phyloP scores from a whole-genome alignment of 495 filamentous ascomycete species.

The Neurospora sp. region DNA sequence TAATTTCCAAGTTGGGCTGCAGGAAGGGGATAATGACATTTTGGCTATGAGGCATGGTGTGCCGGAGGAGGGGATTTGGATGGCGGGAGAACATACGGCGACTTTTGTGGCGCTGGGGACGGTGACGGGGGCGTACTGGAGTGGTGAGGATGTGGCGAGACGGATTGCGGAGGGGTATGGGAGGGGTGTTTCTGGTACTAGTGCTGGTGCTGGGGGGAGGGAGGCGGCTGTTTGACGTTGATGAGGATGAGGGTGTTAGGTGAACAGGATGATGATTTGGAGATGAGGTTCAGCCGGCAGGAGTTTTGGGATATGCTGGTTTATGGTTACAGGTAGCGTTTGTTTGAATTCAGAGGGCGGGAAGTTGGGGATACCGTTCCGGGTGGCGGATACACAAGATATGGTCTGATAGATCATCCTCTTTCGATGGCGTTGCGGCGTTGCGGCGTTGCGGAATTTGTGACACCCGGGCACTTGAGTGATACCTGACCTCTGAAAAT shows the following conservation, averaged over 20 bases:
- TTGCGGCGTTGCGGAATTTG: neutral
- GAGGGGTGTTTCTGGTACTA: neutral
- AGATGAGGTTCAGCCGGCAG: neutral
- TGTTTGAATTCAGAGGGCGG: neutral
- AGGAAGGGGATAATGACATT: conserved; percentile 64
- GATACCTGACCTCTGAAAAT: neutral
- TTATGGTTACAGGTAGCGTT: neutral
- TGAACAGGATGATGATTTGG: neutral
- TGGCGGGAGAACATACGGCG: conserved; percentile 90
- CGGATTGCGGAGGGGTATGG: conserved; percentile 42
- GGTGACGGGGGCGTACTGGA: conserved; percentile 85
- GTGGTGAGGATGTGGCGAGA: conserved; percentile 67
- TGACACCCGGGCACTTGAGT: neutral
- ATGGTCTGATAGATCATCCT: neutral
- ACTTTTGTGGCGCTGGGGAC: conserved; percentile 85
- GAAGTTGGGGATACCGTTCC: neutral
- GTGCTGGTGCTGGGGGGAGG: neutral
- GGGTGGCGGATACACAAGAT: neutral
- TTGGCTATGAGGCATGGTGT: conserved; percentile 61
- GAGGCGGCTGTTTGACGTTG: neutral
- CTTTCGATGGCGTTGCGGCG: neutral
- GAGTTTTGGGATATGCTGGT: neutral
- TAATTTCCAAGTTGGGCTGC: conserved; percentile 76
- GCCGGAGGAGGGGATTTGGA: conserved; percentile 65
- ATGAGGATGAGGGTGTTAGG: neutral